phyloP scores from a whole-genome alignment of 2,329 filamentous ascomycete species.

The Cladophialophora carrionii region DNA sequence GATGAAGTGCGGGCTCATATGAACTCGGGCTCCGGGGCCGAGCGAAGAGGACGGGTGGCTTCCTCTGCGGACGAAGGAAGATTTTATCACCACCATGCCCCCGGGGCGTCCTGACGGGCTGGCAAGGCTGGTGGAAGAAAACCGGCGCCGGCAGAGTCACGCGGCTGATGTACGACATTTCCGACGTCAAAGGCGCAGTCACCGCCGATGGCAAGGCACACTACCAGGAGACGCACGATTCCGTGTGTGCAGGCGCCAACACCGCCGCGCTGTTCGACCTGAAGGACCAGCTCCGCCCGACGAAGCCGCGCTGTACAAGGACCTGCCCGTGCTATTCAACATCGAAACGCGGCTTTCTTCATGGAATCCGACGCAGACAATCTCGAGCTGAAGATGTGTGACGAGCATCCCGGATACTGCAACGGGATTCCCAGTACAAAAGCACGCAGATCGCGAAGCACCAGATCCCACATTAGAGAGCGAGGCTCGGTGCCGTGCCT shows the following conservation, averaged over 20 bases:
- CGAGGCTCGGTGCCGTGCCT: conserved; percentile 53
- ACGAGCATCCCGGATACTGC: conserved; percentile 62
- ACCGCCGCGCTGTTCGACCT: conserved; percentile 51
- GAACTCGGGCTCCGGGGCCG: conserved; percentile 44
- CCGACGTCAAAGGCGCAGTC: conserved; percentile 47
- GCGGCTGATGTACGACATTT: conserved; percentile 43
- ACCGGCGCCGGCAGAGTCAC: conserved; percentile 46
- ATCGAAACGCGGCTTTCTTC: conserved; percentile 56
- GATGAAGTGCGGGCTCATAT: conserved; percentile 47
- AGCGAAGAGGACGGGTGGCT: conserved; percentile 42
- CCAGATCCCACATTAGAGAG: conserved; percentile 52
- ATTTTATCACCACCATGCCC: conserved; percentile 58
- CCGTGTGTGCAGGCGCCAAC: conserved; percentile 51
- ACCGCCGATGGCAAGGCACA: conserved; percentile 47
- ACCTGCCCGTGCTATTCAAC: conserved; percentile 52
- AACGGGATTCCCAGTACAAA: conserved; percentile 47
- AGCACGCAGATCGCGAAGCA: conserved; percentile 52
- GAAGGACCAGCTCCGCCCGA: conserved; percentile 50
- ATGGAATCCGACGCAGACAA: conserved; percentile 52
- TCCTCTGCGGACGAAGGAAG: conserved; percentile 48
- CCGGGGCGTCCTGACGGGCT: conserved; percentile 52
- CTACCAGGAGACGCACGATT: conserved; percentile 47
- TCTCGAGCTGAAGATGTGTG: conserved; percentile 48
- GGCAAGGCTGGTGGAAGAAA: conserved; percentile 51
- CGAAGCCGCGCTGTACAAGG: conserved; percentile 50